Base-by-base conservation (phyloP, 2,329 filamentous ascomycete genomes). In the Shiraia sp. region DNA sequence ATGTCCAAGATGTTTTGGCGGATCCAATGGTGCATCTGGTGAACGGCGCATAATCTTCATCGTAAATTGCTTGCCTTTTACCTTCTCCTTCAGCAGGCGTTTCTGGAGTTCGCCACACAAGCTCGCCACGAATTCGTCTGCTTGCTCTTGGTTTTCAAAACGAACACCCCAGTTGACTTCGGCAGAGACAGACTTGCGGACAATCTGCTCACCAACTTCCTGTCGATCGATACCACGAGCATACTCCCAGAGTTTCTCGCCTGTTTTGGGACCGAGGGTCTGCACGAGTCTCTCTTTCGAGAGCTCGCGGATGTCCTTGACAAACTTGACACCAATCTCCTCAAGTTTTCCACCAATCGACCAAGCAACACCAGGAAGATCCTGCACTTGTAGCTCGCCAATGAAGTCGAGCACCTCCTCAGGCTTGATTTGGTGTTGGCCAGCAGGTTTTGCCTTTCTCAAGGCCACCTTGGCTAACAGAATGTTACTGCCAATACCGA, bases 141-240 rank as follows among this genome's bases (percentile, higher is more conserved):
- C 91, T 69, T 99, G 92, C n/a, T 82, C 79, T 61, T 96, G 90
- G 46, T 80, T 95, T 54, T 93, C 83, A 64, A 99, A 99, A 5
- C 93, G 85, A 41, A 99, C 95, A 2, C 95, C 93, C 93, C 93
- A 99, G 59, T 93, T 99, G 49, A 99, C 90, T 66, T 99, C 93
- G 1, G 92, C 92, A 2, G 93, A 97, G 0, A 99, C 90, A 0
- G 92, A 97, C 64, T 97, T 99, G 39, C 93, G 84, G 12, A 89
- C 76, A 0, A 86, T 82, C 60, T 95, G 87, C 42, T 92, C 87
- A 23, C 91, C 92, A 5, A 97, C 89, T 66, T 96, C 90, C 2
- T 83, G 78, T 35, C 78, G 80, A 69, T 99, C 93, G 34, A 97
- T 89, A 2, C 93, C 93, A 5, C 90, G 82, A 15, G 92, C 80